Percentiles rank a stretch among this genome's conserved stretches.
Evolutionary conservation across 345 rosid genomes (phyloP).

Genomic region (Eutrema japonicum): DNA sequence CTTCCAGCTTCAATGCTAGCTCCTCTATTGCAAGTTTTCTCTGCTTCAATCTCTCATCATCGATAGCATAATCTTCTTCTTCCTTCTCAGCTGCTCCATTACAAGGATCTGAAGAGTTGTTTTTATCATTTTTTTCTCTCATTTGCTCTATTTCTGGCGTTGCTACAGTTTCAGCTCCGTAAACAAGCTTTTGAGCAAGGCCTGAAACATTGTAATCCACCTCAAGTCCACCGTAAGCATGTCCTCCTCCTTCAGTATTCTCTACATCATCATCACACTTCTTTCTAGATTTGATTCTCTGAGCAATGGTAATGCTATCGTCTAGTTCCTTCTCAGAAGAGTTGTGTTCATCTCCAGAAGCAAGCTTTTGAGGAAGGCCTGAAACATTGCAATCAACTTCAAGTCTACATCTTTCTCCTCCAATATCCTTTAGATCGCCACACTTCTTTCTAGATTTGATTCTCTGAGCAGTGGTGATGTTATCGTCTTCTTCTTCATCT

Average conservation of each 20-base stretch:
- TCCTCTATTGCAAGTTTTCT: slow-evolving; percentile 18
- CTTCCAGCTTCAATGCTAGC: slow-evolving; percentile 16
- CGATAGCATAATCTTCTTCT: background rate
- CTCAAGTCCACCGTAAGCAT: background rate
- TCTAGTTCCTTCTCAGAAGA: slow-evolving; percentile 11
- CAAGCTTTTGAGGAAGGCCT: background rate
- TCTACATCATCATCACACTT: background rate
- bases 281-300: background rate
- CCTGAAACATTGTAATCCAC: slow-evolving; percentile 3
- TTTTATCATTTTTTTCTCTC: slow-evolving; percentile 10
- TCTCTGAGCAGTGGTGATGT: slow-evolving; percentile 10
- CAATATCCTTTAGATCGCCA: background rate
- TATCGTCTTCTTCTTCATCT: background rate
- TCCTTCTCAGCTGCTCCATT: slow-evolving; percentile 2
- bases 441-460: slow-evolving; percentile 24
- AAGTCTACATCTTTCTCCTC: slow-evolving; percentile 6
- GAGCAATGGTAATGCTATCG: slow-evolving; percentile 16
- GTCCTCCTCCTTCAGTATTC: slow-evolving; percentile 1
- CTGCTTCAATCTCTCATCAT: slow-evolving; percentile 12
- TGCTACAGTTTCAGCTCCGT: slow-evolving; percentile 2
- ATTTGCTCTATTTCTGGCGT: background rate
- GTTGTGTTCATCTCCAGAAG: slow-evolving; percentile 4
- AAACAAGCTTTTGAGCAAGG: slow-evolving; percentile 1
- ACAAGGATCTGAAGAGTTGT: background rate
- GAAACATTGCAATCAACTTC: slow-evolving; percentile 10